Conservation (phyloP, 2,329 filamentous ascomycete species). For the Colletotrichum horii region DNA sequence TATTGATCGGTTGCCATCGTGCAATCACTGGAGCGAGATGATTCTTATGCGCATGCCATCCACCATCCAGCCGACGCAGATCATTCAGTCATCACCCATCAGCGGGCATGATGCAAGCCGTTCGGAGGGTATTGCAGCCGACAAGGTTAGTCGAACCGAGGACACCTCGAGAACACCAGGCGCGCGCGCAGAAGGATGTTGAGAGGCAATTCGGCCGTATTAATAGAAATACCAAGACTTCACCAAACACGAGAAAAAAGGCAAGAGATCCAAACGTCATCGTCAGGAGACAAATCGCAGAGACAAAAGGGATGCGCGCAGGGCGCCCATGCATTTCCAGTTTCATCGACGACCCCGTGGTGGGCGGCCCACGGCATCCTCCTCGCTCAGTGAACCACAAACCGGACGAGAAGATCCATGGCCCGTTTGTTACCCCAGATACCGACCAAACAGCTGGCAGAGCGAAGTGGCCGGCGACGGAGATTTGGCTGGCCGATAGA, state of each 20-base stretch:
- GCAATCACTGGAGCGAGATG: not conserved
- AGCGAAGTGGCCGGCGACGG: not conserved
- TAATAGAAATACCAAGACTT: not conserved
- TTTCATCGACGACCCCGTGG: constrained; percentile 12
- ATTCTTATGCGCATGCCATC: not conserved
- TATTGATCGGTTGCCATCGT: not conserved
- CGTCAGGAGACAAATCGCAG: not conserved
- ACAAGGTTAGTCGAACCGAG: not conserved
- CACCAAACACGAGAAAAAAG: not conserved
- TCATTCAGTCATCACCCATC: not conserved
- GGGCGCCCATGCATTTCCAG: constrained; percentile 3
- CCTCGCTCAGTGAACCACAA: not conserved
- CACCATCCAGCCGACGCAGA: not conserved
- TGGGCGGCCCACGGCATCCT: not conserved
- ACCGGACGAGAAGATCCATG: not conserved
- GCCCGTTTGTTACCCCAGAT: not conserved
- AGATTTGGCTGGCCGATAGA: not conserved
- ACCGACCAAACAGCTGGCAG: not conserved
- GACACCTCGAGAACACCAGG: not conserved
- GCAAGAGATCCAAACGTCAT: not conserved
- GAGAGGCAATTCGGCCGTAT: not conserved
- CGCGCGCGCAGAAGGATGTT: not conserved
- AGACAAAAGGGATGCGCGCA: not conserved
- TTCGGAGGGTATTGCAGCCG: not conserved
- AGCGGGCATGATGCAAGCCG: not conserved